A percentile compares a stretch with the other conserved stretches of the same genome.
Conservation (phyloP, 495 filamentous ascomycete species). For the Aspergillus olivimuriae region DNA sequence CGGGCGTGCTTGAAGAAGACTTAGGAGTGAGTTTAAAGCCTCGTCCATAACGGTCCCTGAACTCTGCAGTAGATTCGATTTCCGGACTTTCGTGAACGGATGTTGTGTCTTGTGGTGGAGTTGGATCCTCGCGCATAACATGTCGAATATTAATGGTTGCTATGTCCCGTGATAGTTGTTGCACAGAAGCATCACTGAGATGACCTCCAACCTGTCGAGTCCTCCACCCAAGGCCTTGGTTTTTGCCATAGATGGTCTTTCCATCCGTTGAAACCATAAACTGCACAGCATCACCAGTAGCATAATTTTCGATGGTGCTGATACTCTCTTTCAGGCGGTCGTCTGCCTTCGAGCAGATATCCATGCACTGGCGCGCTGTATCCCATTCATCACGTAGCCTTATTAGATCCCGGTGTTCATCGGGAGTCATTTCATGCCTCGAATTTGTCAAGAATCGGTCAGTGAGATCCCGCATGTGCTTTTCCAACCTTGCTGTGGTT, state of each 20-base stretch:
- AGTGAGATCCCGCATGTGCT: slow-evolving; percentile 26
- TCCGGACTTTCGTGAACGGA: slow-evolving; percentile 1
- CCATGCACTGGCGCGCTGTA: slow-evolving; percentile 27
- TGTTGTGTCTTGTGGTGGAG: slow-evolving; percentile 10
- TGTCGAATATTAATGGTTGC: slow-evolving; percentile 14
- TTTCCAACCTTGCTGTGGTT: slow-evolving; percentile 27
- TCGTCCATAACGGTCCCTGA: slow-evolving; percentile 26
- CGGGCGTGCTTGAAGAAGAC: not conserved
- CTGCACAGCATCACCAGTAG: slow-evolving; percentile 31
- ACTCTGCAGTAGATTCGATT: slow-evolving; percentile 18
- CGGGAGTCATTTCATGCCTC: slow-evolving; percentile 18
- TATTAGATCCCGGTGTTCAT: slow-evolving; percentile 23
- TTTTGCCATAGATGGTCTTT: slow-evolving; percentile 29
- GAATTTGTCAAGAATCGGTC: slow-evolving; percentile 28
- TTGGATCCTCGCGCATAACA: slow-evolving; percentile 6
- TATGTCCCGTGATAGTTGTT: slow-evolving; percentile 34
- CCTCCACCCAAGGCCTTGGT: slow-evolving; percentile 33
- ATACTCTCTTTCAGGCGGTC: slow-evolving; percentile 25
- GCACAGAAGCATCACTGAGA: slow-evolving; percentile 29
- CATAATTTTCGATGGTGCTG: slow-evolving; percentile 32
- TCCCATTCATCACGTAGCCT: slow-evolving; percentile 35
- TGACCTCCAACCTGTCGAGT: slow-evolving; percentile 37
- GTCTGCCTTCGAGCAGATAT: slow-evolving; percentile 33
- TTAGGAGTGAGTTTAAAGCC: slow-evolving; percentile 24
- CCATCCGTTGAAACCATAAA: slow-evolving; percentile 39